Percentiles rank a stretch among this genome's conserved stretches.
Evolutionary conservation across 192 early-diverging fungal species (phyloP).

Genomic region (Obelidium mucronatum): DNA sequence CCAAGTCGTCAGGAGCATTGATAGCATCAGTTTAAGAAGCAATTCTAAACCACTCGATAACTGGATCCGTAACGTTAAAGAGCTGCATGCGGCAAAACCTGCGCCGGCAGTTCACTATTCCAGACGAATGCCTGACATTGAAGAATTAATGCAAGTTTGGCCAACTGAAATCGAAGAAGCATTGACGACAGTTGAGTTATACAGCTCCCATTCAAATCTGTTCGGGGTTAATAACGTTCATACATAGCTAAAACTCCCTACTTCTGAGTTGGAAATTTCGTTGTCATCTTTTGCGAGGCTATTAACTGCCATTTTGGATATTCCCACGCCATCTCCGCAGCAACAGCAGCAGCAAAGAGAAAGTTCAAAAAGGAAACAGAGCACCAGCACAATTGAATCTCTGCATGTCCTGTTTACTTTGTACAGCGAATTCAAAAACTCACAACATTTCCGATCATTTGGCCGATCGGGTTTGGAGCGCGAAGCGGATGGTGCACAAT

Average conservation of each 20-base stretch:
- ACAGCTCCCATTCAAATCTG: too few relatives aligned
- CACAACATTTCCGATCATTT: conserved; percentile 64
- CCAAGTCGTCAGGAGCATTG: conserved; percentile 49
- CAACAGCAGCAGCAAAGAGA: conserved; percentile 31
- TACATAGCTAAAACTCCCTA: conserved; percentile 47
- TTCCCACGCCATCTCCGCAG: conserved; percentile 48
- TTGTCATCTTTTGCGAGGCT: conserved; percentile 52
- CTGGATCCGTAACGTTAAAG: conserved; percentile 64
- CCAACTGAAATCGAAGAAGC: conserved; percentile 59
- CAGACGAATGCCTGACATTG: conserved; percentile 65
- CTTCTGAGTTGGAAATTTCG: conserved; percentile 56
- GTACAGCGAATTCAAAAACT: conserved; percentile 68
- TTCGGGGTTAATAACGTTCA: too few relatives aligned
- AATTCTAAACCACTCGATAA: conserved; percentile 52
- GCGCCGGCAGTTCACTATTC: conserved; percentile 45
- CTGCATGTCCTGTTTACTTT: conserved; percentile 62
- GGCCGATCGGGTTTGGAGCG: conserved; percentile 32
- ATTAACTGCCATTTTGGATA: conserved; percentile 58
- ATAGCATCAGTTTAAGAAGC: conserved; percentile 32
- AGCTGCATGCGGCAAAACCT: conserved; percentile 60
- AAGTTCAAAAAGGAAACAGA: conserved; percentile 29
- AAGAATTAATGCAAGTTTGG: conserved; percentile 70
- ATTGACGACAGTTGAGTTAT: conserved; percentile 42
- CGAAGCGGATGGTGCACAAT: conserved; percentile 28
- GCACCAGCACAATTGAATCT: conserved; percentile 50